phyloP scores from a whole-genome alignment of 805 yeast species.

The Saturnispora sanitii region DNA sequence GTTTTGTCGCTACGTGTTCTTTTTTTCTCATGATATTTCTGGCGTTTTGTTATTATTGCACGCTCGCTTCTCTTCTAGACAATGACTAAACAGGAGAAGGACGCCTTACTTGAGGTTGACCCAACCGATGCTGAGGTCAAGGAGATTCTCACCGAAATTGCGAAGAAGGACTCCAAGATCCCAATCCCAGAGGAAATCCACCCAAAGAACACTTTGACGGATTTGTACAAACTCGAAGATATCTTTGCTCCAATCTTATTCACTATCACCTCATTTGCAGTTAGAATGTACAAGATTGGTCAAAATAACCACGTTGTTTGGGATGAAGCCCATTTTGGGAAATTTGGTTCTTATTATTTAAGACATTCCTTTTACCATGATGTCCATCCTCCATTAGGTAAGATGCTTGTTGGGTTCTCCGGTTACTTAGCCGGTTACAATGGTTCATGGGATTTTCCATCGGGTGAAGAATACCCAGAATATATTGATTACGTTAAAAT shows the following conservation, averaged over 20 bases:
- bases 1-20: constrained; percentile 8
- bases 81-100: constrained; percentile 7
- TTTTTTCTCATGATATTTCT: neutral
- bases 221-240: constrained; percentile 20
- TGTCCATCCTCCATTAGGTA: constrained; percentile 96
- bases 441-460: constrained; percentile 83
- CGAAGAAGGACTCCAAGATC: constrained; percentile 13
- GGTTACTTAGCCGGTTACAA: constrained; percentile 51
- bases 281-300: constrained; percentile 60
- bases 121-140: constrained; percentile 26
- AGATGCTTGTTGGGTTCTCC: constrained; percentile 80
- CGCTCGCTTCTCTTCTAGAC: neutral
- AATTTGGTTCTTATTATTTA: constrained; percentile 86
- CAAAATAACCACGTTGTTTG: constrained; percentile 56
- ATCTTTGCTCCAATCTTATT: constrained; percentile 49
- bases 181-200: constrained; percentile 13
- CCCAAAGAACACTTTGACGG: constrained; percentile 10
- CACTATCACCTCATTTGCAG: constrained; percentile 58
- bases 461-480: constrained; percentile 70
- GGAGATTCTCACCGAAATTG: constrained; percentile 23
- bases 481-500: constrained; percentile 71
- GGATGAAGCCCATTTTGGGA: constrained; percentile 94
- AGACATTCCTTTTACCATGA: constrained; percentile 87
- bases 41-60: constrained; percentile 1
- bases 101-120: constrained; percentile 8